Conservation (phyloP, 2,329 filamentous ascomycete species). For the Penicillium sp. region DNA sequence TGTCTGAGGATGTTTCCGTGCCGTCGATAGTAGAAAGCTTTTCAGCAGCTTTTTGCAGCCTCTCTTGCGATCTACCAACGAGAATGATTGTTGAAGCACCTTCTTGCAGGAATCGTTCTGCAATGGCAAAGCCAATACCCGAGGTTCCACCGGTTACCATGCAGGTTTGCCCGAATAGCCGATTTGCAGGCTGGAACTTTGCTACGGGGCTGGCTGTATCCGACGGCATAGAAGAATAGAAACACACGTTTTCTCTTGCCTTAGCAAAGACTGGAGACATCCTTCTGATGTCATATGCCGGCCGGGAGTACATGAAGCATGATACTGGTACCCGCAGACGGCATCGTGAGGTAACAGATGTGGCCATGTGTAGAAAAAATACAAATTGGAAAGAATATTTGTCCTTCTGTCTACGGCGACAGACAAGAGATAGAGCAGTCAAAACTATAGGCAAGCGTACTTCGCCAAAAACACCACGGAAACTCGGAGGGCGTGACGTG, state of each 20-base stretch:
- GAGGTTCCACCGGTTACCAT: slow-evolving; percentile 72
- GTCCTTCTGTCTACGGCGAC: background rate
- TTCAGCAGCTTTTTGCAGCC: slow-evolving; percentile 47
- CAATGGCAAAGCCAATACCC: slow-evolving; percentile 71
- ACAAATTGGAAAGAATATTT: background rate
- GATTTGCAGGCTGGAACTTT: slow-evolving; percentile 23
- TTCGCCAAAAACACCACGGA: background rate
- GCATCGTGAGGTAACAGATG: background rate
- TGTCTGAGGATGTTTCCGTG: slow-evolving; percentile 17
- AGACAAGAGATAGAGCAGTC: background rate
- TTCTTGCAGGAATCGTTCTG: slow-evolving; percentile 64
- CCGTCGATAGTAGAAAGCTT: background rate
- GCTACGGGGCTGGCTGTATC: background rate
- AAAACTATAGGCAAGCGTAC: background rate
- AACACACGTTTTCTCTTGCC: background rate
- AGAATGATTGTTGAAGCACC: slow-evolving; percentile 63
- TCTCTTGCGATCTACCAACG: slow-evolving; percentile 59
- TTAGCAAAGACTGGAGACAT: background rate
- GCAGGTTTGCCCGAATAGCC: slow-evolving; percentile 43
- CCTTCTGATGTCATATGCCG: slow-evolving; percentile 6
- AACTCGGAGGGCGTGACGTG: background rate
- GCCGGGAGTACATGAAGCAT: background rate
- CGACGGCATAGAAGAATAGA: slow-evolving; percentile 19
- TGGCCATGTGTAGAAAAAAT: background rate
- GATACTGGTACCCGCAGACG: background rate